Base-by-base conservation (phyloP, 495 filamentous ascomycete species). In the Trichocladium antarcticum region DNA sequence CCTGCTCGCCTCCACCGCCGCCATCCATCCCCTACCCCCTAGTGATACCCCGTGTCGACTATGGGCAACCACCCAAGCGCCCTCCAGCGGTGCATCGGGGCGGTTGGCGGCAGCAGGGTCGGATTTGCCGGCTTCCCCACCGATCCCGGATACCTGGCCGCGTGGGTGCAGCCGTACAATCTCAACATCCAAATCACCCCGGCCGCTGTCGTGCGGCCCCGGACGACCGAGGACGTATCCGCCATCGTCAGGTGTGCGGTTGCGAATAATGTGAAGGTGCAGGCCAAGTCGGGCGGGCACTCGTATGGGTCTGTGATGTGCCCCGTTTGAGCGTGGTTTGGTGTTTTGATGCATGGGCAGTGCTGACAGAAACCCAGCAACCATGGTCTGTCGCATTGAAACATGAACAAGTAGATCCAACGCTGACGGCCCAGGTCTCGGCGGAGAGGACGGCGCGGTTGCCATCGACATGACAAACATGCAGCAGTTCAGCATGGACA, bases 221-320 rank as follows among this genome's bases (percentile, higher is more conserved):
- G 69, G 11, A 76, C 70, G 0, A 56, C 74, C 2, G 49, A 76
- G 10, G 72, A 88, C 39, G 74, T 88, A 11, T 71, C 79, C 1
- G 68, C 59, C 19, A 70, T 80, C 3, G 70, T 86, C 10, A 70
- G 68, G 45, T 87, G 82, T 52, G 83, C 82, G 0, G 65, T 60
- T 0, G 54, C 61, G 3, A 63, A 71, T 45, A 67, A 62, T 31
- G 62, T 78, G 53, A 80, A 81, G 54, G 81, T 88, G 17, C 82
- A 85, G 52, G 70, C 84, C 9, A 78, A 73, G 54, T 78, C 77
- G 34, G 85, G 85, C 12, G 86, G 86, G 1, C 86, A 89, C 58
- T 85, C 80, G 12, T 87, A 83, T 65, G 70, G 61, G 70, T 74
- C 51, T 49, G 70, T 45, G 4, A 4, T 17, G 4, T n/a, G 4